phyloP scores from a whole-genome alignment of 306 rosid genomes.

The Rubus parviflorus region DNA sequence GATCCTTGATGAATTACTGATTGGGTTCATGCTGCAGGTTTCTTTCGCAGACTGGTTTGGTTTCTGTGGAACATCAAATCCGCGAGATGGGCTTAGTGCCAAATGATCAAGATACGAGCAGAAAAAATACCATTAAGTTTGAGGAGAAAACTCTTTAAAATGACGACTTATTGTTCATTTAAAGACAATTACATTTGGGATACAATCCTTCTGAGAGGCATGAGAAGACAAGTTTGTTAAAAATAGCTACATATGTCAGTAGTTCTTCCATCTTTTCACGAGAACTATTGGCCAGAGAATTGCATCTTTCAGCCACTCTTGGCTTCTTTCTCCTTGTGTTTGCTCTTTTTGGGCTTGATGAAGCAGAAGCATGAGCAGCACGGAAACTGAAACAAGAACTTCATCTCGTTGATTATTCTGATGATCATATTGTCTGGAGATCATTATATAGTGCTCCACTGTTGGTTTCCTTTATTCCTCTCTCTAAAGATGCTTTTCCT shows the following conservation, averaged over 20 bases:
- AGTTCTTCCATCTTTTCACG: conserved; percentile 13
- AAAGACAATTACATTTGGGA: conserved; percentile 5
- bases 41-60: conserved; percentile 82
- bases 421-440: conserved; percentile 24
- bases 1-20: conserved; percentile 2
- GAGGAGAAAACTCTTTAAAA: conserved; percentile 21
- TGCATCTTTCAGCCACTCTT: conserved; percentile 35
- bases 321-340: conserved; percentile 47
- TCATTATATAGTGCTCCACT: conserved; percentile 14
- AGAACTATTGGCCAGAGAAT: conserved; percentile 12
- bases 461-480: neutral
- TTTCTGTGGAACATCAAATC: conserved; percentile 78
- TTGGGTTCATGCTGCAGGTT: conserved; percentile 54
- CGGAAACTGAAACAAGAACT: conserved; percentile 52
- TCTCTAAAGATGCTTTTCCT: conserved; percentile 27
- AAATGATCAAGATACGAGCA: conserved; percentile 39
- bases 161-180: conserved; percentile 6
- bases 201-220: conserved; percentile 22
- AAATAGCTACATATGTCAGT: conserved; percentile 14
- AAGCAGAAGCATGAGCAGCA: conserved; percentile 64
- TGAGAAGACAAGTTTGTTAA: conserved; percentile 3
- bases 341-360: conserved; percentile 41
- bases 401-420: conserved; percentile 38
- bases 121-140: conserved; percentile 26
- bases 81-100: conserved; percentile 64